Evolutionary conservation across 164 flowering plant genomes (phyloP), one percentile per base, ranked within the genome.

Genomic region (Annona squamosa): DNA sequence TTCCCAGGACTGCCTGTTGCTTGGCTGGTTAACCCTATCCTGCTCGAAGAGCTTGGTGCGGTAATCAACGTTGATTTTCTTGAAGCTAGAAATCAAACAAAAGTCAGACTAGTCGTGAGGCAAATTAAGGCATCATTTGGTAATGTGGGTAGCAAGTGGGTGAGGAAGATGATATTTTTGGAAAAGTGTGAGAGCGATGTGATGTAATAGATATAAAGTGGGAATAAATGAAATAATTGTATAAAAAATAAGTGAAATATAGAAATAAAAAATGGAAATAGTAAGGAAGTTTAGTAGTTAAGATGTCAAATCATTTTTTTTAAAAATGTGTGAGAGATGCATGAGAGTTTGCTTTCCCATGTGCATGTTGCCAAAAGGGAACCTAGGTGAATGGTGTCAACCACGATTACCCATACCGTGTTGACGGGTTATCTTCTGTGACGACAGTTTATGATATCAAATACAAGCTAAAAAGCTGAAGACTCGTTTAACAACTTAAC

Each of bases 21-120:
- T 52, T 9, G 57, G 5, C 89, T 74, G 74, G 76, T 88, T 52
- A 13, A 46, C 72, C 3, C 1, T 82, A 52, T 71, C 74, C 85
- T 2, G 76, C 4, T 46, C 13, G 86, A 75, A 46, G 90, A 86
- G 42, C 79, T 37, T 37, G 5, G 45, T 45, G 26, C 56, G 17
- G 44, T 74, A 71, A 79, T 80, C 71, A 80, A 67, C 0, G 59
- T 9, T 19, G 80, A 3, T 81, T 79, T 87, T 80, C 73, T 81
- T 1, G 80, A 48, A 74, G 86, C 90, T 88, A 82, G 18, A 19
- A 17, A 10, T 26, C 16, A 71, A 73, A 37, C 43, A 59, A 70
- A 46, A 67, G n/a, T 12, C 37, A 26, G 37, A 26, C 37, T 26
- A 26, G 37, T 26, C 66, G 6, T n/a, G n/a, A 59, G 2, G 13